Percentiles rank a stretch among this genome's conserved stretches.
Evolutionary conservation across 768 basidiomycete genomes (phyloP).

Genomic region (Boletus reticuloceps): DNA sequence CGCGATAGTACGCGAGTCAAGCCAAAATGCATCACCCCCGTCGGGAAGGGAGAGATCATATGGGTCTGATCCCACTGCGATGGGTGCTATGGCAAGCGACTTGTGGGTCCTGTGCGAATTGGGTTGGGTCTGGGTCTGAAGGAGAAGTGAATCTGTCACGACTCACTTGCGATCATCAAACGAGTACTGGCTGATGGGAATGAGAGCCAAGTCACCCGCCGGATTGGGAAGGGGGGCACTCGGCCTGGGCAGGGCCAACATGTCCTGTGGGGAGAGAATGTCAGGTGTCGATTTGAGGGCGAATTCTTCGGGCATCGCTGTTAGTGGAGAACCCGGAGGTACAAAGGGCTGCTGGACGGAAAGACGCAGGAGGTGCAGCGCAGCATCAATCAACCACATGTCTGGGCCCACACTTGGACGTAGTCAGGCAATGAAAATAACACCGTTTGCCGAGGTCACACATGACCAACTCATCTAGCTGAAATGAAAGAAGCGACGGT

Average conservation of each 20-base stretch:
- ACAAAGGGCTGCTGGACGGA: slow-evolving; percentile 51
- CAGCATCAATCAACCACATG: slow-evolving; percentile 43
- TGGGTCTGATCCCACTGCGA: slow-evolving; percentile 49
- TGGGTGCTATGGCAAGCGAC: slow-evolving; percentile 58
- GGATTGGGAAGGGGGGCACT: slow-evolving; percentile 64
- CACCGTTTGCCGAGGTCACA: neutral
- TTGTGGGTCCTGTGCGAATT: slow-evolving; percentile 59
- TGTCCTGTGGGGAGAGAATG: slow-evolving; percentile 67
- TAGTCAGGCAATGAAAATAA: neutral
- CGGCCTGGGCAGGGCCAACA: slow-evolving; percentile 69
- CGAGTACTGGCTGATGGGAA: slow-evolving; percentile 66
- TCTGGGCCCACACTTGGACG: neutral
- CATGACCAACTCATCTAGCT: too few relatives aligned
- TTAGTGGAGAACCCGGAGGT: slow-evolving; percentile 15
- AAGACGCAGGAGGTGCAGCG: slow-evolving; percentile 52
- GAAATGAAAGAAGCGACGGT: too few relatives aligned
- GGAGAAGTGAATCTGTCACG: neutral
- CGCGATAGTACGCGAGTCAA: slow-evolving; percentile 65
- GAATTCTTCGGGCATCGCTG: slow-evolving; percentile 42
- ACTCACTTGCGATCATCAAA: slow-evolving; percentile 72
- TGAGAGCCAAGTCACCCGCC: slow-evolving; percentile 64
- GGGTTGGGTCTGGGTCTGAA: neutral
- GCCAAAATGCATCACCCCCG: slow-evolving; percentile 80
- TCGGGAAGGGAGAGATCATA: slow-evolving; percentile 59
- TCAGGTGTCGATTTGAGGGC: slow-evolving; percentile 55